These are phyloP conservation scores for Epichloe baconii DNA, from an alignment of 2,329 filamentous ascomycete genomes.

Conservation along the genomic window DNA sequence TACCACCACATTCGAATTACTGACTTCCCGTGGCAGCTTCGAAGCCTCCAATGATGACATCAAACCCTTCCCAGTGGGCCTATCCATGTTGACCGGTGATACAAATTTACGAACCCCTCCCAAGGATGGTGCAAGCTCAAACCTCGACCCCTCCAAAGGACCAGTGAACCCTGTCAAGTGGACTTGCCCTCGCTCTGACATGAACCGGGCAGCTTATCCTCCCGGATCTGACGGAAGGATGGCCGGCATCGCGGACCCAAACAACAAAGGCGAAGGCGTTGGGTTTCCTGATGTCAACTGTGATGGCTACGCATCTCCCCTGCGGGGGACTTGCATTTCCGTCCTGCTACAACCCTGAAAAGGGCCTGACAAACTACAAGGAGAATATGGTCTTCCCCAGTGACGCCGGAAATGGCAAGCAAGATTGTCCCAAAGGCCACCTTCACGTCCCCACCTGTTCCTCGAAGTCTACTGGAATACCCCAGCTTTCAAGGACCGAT, in stretches of 20 bases:
- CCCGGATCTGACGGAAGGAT: constrained; percentile 38
- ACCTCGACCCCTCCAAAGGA: constrained; percentile 39
- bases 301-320: constrained; percentile 46
- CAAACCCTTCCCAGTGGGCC: constrained; percentile 54
- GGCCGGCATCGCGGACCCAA: constrained; percentile 41
- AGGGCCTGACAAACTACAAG: constrained; percentile 45
- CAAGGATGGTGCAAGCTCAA: constrained; percentile 32
- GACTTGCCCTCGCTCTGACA: constrained; percentile 46
- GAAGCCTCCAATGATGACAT: constrained; percentile 52
- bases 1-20: background rate
- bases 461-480: constrained; percentile 50
- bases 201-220: constrained; percentile 38
- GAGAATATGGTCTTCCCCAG: constrained; percentile 55
- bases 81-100: constrained; percentile 61
- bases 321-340: constrained; percentile 58
- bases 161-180: constrained; percentile 42
- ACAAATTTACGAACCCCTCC: constrained; percentile 43
- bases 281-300: constrained; percentile 63
- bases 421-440: constrained; percentile 41
- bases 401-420: constrained; percentile 29
- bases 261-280: constrained; percentile 41
- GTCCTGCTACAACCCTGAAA: constrained; percentile 56
- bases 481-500: constrained; percentile 35
- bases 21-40: constrained; percentile 27
- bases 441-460: constrained; percentile 43